Conservation (phyloP, 257 asterid species). For the Ligustrum vulgare region DNA sequence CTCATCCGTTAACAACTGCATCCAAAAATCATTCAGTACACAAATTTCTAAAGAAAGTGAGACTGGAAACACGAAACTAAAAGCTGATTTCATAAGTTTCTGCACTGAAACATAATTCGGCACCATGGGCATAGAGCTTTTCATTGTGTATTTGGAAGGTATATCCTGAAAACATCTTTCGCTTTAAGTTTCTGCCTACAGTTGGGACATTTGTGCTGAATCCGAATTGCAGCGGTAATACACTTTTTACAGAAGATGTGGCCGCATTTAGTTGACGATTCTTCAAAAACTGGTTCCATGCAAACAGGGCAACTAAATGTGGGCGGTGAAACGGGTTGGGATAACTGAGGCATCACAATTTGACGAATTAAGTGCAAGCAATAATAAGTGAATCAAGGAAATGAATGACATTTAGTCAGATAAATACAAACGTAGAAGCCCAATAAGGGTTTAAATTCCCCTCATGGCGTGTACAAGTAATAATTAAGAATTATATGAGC, state of each 20-base stretch:
- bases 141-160: conserved; percentile 25
- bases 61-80: not conserved
- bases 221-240: conserved; percentile 11
- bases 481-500: not conserved
- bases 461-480: not conserved
- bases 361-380: not conserved
- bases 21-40: not conserved
- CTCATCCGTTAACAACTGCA: not conserved
- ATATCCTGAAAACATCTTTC: conserved; percentile 25
- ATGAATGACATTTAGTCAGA: not conserved
- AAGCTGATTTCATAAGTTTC: not conserved
- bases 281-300: conserved; percentile 24
- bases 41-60: not conserved
- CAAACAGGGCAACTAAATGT: conserved; percentile 32
- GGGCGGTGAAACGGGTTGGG: not conserved
- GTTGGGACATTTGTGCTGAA: conserved; percentile 30
- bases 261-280: conserved; percentile 34
- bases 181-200: conserved; percentile 21
- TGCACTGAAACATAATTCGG: not conserved
- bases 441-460: not conserved
- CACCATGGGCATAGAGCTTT: not conserved
- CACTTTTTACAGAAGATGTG: conserved; percentile 36
- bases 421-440: not conserved
- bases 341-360: not conserved
- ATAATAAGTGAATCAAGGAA: not conserved